phyloP scores from a whole-genome alignment of 768 basidiomycete species.

The Suillus bovinus region DNA sequence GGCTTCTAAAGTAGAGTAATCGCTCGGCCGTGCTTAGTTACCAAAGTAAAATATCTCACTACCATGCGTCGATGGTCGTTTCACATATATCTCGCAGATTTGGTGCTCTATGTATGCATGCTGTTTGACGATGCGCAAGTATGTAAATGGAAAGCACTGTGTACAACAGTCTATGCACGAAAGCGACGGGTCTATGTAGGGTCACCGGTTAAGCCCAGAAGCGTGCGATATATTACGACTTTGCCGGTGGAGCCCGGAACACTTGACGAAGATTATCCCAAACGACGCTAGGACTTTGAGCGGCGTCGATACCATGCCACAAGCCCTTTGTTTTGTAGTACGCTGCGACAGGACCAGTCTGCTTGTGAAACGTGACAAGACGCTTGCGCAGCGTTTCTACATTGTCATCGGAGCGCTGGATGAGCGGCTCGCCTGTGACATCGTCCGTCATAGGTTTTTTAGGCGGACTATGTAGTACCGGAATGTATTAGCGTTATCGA shows the following conservation, averaged over 20 bases:
- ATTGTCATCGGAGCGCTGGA: slow-evolving; percentile 98
- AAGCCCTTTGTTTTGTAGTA: slow-evolving; percentile 93
- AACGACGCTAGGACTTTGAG: slow-evolving; percentile 89
- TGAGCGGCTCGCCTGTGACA: slow-evolving; percentile 90
- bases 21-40: no score
- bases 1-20: slow-evolving; percentile 30
- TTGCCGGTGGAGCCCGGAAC: slow-evolving; percentile 43
- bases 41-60: slow-evolving; percentile 7
- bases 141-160: slow-evolving; percentile 30
- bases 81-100: background rate
- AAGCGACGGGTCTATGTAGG: background rate
- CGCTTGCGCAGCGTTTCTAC: slow-evolving; percentile 93
- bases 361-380: slow-evolving; percentile 83
- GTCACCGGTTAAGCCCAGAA: background rate
- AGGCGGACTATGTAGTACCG: slow-evolving; percentile 67
- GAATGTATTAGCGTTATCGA: slow-evolving; percentile 16
- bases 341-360: slow-evolving; percentile 94
- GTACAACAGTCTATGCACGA: slow-evolving; percentile 10
- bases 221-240: slow-evolving; percentile 16
- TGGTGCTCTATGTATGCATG: slow-evolving; percentile 4
- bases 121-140: slow-evolving; percentile 7
- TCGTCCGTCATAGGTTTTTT: slow-evolving; percentile 97
- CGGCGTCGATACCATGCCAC: slow-evolving; percentile 90
- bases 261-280: slow-evolving; percentile 80
- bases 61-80: background rate